phyloP scores from a whole-genome alignment of 2,329 filamentous ascomycete species.

The Monascus ruber region DNA sequence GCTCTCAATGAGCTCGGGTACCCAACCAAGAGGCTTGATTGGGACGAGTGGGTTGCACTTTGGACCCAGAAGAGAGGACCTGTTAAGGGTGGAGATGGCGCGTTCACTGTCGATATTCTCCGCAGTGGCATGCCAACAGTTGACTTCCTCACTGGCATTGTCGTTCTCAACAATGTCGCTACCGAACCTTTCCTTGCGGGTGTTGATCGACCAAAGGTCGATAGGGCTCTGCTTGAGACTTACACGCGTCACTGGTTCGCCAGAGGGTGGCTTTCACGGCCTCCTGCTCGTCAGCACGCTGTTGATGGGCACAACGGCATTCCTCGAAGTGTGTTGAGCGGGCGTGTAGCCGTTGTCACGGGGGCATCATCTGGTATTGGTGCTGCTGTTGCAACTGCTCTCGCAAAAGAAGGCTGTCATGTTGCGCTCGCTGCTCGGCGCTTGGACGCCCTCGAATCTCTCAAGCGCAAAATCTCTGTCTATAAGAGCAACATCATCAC shows the following conservation, averaged over 20 bases:
- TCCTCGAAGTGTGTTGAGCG: slow-evolving; percentile 49
- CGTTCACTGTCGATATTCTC: slow-evolving; percentile 68
- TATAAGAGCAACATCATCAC: slow-evolving; percentile 55
- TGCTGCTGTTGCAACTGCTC: slow-evolving; percentile 57
- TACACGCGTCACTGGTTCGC: slow-evolving; percentile 74
- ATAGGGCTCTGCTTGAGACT: slow-evolving; percentile 58
- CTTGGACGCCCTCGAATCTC: slow-evolving; percentile 53
- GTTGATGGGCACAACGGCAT: slow-evolving; percentile 32
- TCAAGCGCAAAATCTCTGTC: slow-evolving; percentile 50
- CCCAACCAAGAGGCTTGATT: slow-evolving; percentile 52
- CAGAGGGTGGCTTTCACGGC: slow-evolving; percentile 59
- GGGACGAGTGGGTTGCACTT: slow-evolving; percentile 62
- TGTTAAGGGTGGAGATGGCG: slow-evolving; percentile 54
- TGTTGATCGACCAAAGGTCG: slow-evolving; percentile 57
- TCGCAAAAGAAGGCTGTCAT: slow-evolving; percentile 60
- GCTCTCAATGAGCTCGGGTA: slow-evolving; percentile 58
- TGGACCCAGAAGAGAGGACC: slow-evolving; percentile 62
- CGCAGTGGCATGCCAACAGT: slow-evolving; percentile 69
- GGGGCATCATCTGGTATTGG: slow-evolving; percentile 72
- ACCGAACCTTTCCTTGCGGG: slow-evolving; percentile 49
- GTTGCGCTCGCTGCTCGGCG: slow-evolving; percentile 63
- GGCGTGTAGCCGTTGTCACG: slow-evolving; percentile 63
- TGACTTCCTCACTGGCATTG: slow-evolving; percentile 58
- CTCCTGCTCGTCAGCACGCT: slow-evolving; percentile 44
- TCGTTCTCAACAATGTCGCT: slow-evolving; percentile 59